These are phyloP conservation scores for Neurospora sp. DNA, from an alignment of 2,329 filamentous ascomycete genomes.

Conservation along the genomic window DNA sequence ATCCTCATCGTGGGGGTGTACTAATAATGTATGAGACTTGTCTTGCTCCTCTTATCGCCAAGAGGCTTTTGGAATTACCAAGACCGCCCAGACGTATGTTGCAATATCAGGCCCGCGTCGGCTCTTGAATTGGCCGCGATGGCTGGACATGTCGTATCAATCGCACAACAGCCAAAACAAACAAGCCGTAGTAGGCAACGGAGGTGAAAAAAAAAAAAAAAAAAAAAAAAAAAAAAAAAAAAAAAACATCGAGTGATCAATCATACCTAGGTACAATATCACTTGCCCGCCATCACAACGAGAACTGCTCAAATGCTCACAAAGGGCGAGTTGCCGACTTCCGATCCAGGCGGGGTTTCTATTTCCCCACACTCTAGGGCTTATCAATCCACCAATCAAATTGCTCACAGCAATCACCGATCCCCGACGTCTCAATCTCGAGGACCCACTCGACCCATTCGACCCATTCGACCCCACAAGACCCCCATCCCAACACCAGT, in stretches of 20 bases:
- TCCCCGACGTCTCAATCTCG: neutral
- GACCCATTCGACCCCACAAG: neutral
- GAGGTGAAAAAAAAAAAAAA: neutral
- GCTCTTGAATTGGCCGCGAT: constrained; percentile 4
- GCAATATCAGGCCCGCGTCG: constrained; percentile 15
- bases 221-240: neutral
- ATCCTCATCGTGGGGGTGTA: neutral
- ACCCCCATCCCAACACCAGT: neutral
- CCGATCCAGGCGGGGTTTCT: constrained; percentile 1
- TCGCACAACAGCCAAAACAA: neutral
- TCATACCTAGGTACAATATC: neutral
- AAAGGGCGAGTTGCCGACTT: constrained; percentile 2
- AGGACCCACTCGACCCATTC: neutral
- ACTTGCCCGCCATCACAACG: neutral
- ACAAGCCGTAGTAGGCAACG: neutral
- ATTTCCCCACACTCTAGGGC: neutral
- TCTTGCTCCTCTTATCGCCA: constrained; percentile 12
- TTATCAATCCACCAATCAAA: neutral
- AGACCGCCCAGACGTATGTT: constrained; percentile 12
- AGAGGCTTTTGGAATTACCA: constrained; percentile 16
- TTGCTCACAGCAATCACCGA: neutral
- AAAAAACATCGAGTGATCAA: neutral
- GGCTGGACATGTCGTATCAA: neutral
- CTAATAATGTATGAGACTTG: constrained; percentile 4
- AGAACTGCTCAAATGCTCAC: neutral